Conservation (phyloP, 164 flowering plant species). For the Warburgia ugandensis region DNA sequence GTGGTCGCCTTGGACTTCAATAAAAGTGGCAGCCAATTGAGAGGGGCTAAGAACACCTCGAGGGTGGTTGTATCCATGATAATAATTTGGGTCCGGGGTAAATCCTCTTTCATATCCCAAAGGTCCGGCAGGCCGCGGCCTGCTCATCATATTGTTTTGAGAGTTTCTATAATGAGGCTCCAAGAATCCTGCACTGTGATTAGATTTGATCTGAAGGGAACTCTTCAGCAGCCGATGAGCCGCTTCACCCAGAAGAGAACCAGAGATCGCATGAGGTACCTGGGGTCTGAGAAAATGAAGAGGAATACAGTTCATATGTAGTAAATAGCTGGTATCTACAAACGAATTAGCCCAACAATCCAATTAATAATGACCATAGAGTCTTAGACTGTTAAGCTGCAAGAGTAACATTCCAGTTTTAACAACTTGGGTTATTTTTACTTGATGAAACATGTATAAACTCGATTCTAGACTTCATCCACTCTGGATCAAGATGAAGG, state of each 20-base stretch:
- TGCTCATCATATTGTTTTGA: constrained; percentile 23
- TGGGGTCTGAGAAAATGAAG: constrained; percentile 50
- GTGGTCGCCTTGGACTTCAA: constrained; percentile 29
- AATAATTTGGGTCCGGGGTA: constrained; percentile 24
- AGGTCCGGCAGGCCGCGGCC: constrained; percentile 66
- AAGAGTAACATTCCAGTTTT: too few species aligned
- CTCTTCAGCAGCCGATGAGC: constrained; percentile 83
- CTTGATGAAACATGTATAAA: too few species aligned
- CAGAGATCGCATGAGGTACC: constrained; percentile 70
- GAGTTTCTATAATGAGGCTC: constrained; percentile 23
- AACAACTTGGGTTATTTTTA: too few species aligned
- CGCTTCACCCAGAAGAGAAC: constrained; percentile 79
- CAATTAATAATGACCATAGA: not conserved
- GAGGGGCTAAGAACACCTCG: constrained; percentile 26
- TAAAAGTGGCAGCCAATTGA: constrained; percentile 24
- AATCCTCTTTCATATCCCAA: constrained; percentile 52
- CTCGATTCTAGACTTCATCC: too few species aligned
- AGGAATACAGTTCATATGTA: not conserved
- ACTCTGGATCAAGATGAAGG: too few species aligned
- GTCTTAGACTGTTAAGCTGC: too few species aligned
- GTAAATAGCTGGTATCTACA: not conserved
- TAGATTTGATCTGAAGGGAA: constrained; percentile 48
- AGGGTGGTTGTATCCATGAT: constrained; percentile 20
- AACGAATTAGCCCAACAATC: not conserved
- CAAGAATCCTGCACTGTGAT: constrained; percentile 18